Evolutionary conservation across 1,284 basidiomycete genomes (phyloP), one percentile per base, ranked within the genome.

Genomic region (Vanrija pseudolonga): DNA sequence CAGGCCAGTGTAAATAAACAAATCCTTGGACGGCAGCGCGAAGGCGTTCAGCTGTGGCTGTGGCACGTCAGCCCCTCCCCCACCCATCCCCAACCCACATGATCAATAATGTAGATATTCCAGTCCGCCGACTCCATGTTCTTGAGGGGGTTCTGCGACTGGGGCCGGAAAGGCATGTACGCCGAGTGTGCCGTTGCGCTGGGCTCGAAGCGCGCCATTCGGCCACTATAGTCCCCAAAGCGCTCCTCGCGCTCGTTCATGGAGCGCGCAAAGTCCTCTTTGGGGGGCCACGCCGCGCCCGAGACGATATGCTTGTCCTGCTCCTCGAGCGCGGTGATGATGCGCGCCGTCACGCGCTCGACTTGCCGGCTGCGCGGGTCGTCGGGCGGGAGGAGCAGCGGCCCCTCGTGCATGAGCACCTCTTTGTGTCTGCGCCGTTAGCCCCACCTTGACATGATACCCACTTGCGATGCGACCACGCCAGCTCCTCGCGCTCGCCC

Each of bases 1-100:
- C 24, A 82, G 64, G 15, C 80, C 80, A 1, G 79, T 77, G 64
- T 80, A 80, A 32, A 80, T 74, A 52, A 81, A 79, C 28, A 81
- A 70, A 53, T 81, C 78, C 58, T 78, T 78, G 28, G 78, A 78
- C 3, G 79, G 79, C 3, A 80, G 65, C 2, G 80, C 80, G 57
- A 80, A 80, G 3, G 80, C 79, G 59, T 82, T 80, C 57, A 60
- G 36, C 47, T 76, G 72, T 0, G 79, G 77, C 75, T 76, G 42
- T 53, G 55, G 17, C 22, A 26, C 18, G 15, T 26, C 19, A 20
- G 4, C n/a, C 2, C 24, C 14, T 7, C 28, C 32, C 39, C 17
- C 11, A 0, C n/a, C n/a, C 23, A 36, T 38, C 23, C 17, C 22
- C 15, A 26, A 67, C 77, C 60, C 53, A 78, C 78, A 60, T 71